Evolutionary conservation across 306 rosid species (phyloP), one percentile per base, ranked within the genome.

Genomic region (Phaseolus lunatus): DNA sequence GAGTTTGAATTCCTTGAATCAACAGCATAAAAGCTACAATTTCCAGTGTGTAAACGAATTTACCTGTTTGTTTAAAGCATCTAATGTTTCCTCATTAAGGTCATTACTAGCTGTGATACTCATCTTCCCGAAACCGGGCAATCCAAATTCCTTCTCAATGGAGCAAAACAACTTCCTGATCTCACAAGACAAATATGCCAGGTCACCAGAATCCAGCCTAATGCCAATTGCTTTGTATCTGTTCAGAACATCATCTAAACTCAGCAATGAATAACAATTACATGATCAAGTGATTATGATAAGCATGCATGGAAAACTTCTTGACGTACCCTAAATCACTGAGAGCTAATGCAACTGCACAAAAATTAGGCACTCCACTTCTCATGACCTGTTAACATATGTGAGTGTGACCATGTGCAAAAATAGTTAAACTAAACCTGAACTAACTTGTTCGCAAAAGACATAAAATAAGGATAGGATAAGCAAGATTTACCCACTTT

Each of bases 1-100:
- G 22, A 44, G 23, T 29, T 11, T 53, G 73, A 79, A 72, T 72
- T 78, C 23, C 50, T 20, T 29, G 58, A 59, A 47, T 33, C 76
- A 67, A 22, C 15, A 35, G 12, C 8, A 16, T 11, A 72, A 44
- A 27, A 18, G 20, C 29, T 19, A 67, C 3, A 58, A 64, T 48
- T n/a, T 70, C 82, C 71, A 22, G 22, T 29, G 26, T 57, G 65
- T n/a, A 67, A 29, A 24, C 22, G 41, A 12, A 16, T 54, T 78
- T 75, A 90, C 98, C 97, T 94, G 98, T 88, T 94, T 94, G 81
- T 94, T 94, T 84, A 92, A 85, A 80, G 97, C 98, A 85, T 94
- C 98, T 86, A 92, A 79, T 37, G 98, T 94, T 88, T 92, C 98
- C 84, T 94, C 98, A 65, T 94, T 94, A 39, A 94, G 97, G 80